phyloP scores from a whole-genome alignment of 805 yeast species.

The Candida stauntonica region DNA sequence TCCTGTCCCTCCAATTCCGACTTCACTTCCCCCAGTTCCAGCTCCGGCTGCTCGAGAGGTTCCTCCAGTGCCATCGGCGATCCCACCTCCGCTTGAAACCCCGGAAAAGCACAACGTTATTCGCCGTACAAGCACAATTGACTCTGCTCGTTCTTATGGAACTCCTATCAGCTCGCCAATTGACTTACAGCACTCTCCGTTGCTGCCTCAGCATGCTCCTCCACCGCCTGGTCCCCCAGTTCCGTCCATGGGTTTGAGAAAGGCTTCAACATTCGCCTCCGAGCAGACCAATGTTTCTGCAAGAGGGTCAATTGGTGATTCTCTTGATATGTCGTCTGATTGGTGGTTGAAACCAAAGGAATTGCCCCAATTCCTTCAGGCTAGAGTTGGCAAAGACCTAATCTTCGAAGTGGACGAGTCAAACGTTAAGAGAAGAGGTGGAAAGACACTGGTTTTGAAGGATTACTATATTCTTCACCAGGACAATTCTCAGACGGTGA shows the following conservation, averaged over 20 bases:
- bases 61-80: slow-evolving; percentile 2
- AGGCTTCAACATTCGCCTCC: slow-evolving; percentile 18
- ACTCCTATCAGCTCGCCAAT: slow-evolving; percentile 7
- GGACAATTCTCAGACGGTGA: slow-evolving; percentile 63
- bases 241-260: slow-evolving; percentile 12
- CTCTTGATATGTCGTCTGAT: slow-evolving; percentile 31
- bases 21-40: slow-evolving; percentile 11
- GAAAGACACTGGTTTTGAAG: slow-evolving; percentile 41
- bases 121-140: slow-evolving; percentile 6
- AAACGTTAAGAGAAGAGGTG: slow-evolving; percentile 51
- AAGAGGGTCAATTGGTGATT: slow-evolving; percentile 22
- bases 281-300: slow-evolving; percentile 3
- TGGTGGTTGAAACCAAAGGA: slow-evolving; percentile 66
- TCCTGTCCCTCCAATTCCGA: slow-evolving; percentile 23
- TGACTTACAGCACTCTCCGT: slow-evolving; percentile 8
- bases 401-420: slow-evolving; percentile 64
- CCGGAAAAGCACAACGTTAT: slow-evolving; percentile 1
- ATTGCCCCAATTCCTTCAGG: slow-evolving; percentile 49
- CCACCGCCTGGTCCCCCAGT: slow-evolving; percentile 12
- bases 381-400: slow-evolving; percentile 43
- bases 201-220: slow-evolving; percentile 4
- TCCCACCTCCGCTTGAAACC: slow-evolving; percentile 1
- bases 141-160: slow-evolving; percentile 4
- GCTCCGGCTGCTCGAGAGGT: slow-evolving; percentile 7
- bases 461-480: slow-evolving; percentile 70